Base-by-base conservation (phyloP, 2,329 filamentous ascomycete species). In the Neofusicoccum ribis region DNA sequence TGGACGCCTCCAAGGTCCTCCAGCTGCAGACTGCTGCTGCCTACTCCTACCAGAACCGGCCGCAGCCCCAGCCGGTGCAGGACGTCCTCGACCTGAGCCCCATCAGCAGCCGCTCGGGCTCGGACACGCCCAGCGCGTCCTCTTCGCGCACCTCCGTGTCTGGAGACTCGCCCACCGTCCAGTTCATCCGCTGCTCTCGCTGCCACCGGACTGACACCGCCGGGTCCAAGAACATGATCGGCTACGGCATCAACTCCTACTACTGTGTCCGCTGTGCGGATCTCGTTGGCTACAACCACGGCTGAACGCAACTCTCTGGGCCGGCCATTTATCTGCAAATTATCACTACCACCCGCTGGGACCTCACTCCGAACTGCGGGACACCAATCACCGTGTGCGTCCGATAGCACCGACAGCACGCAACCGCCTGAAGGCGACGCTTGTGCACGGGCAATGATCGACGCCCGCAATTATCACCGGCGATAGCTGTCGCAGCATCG, bases 191-290 rank as follows among this genome's bases (percentile, higher is more conserved):
- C 36, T 69, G 68, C 66, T 66, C 62, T 7, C 68, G 68, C 60
- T 69, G 68, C 67, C 68, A 68, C 61, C 64, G 66, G 17, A 60
- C 34, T 6, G 64, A 44, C 49, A 60, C 47, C 37, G 31, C 41
- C 9, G 64, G 60, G 3, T 65, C 59, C 63, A 63, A 65, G 49
- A 68, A 70, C 67, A 77, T 79, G 75, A 71, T 78, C 68, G 70
- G 73, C 31, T 76, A 76, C 64, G 75, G 76, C 62, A 74, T 74
- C 63, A 79, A 78, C 67, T 70, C 74, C 37, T 78, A 77, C 70
- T 79, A 79, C 70, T 79, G 77, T 70, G 71, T 63, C 52, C 77
- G 78, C 68, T 79, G 77, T 66, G 77, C 77, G 61, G 71, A 67
- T 62, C 76, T 79, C 70, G 74, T 74, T 3, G 77, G 77, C 61